Percentiles rank a stretch among this genome's conserved stretches.
Evolutionary conservation across 2,329 filamentous ascomycete species (phyloP).

Genomic region (Nothophaeocryptopus gaeumannii): DNA sequence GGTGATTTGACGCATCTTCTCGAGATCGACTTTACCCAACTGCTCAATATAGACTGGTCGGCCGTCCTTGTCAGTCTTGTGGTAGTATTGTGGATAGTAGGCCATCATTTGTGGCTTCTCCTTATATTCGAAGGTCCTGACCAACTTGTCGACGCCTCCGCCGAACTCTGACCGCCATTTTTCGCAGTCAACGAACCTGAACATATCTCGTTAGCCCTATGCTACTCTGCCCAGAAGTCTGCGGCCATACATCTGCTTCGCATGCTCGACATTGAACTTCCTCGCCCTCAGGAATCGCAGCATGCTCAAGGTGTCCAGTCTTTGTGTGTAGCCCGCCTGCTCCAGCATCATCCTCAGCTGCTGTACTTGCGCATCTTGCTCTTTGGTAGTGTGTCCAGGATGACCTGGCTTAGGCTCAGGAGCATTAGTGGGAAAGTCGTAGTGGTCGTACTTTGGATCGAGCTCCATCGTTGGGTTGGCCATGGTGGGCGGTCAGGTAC

Average conservation of each 20-base stretch:
- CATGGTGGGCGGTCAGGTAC: not conserved
- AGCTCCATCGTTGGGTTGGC: conserved; percentile 49
- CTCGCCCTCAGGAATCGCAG: conserved; percentile 75
- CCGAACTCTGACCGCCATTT: conserved; percentile 86
- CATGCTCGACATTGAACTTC: conserved; percentile 82
- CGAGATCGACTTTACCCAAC: conserved; percentile 87
- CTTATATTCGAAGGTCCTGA: conserved; percentile 76
- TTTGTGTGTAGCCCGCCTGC: conserved; percentile 73
- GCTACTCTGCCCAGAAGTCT: not conserved
- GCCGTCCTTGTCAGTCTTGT: conserved; percentile 94
- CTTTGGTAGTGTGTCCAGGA: conserved; percentile 78
- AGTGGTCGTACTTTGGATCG: conserved; percentile 92
- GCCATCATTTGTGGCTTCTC: conserved; percentile 81
- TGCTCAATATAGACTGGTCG: conserved; percentile 97
- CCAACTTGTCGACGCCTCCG: conserved; percentile 69
- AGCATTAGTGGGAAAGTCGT: conserved; percentile 82
- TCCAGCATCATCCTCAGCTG: conserved; percentile 85
- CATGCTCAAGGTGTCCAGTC: conserved; percentile 88
- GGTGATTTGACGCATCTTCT: conserved; percentile 88
- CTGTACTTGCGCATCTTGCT: conserved; percentile 84
- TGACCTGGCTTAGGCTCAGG: conserved; percentile 71
- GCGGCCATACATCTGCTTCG: conserved; percentile 78
- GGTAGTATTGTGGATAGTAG: conserved; percentile 98
- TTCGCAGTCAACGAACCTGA: conserved; percentile 86
- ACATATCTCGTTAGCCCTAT: conserved; percentile 25